Evolutionary conservation across 1,284 basidiomycete species (phyloP).

Genomic region (Nidula niveotomentosa): DNA sequence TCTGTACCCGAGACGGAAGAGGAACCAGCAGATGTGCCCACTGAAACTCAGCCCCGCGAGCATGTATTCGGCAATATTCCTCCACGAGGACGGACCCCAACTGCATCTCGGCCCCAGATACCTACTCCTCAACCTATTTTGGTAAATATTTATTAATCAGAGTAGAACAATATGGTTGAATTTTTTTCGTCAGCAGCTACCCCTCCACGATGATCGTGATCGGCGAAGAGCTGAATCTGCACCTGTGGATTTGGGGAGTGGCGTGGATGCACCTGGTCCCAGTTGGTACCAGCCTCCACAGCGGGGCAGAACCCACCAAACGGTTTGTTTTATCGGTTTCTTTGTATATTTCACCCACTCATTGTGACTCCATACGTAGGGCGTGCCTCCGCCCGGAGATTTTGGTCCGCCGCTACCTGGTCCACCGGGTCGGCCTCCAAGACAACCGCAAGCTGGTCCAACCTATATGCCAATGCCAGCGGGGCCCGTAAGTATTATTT

Average conservation of each 20-base stretch:
- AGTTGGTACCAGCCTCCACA: constrained; percentile 1
- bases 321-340: neutral
- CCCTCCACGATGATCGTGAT: neutral
- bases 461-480: constrained; percentile 37
- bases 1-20: neutral
- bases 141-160: neutral
- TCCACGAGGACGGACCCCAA: neutral
- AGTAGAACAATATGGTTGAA: neutral
- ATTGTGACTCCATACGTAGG: neutral
- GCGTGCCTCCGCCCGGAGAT: neutral
- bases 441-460: constrained; percentile 7
- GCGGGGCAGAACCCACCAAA: neutral
- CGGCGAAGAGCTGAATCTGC: neutral
- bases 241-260: neutral
- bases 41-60: neutral
- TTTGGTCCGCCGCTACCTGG: constrained; percentile 6
- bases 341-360: neutral
- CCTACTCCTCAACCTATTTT: constrained; percentile 8
- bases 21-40: neutral
- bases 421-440: neutral
- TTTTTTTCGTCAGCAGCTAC: constrained; percentile 1
- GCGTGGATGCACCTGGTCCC: neutral
- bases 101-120: neutral
- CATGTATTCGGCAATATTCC: neutral
- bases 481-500: constrained; percentile 29